These are phyloP conservation scores for Gypsophila paniculata DNA, from an alignment of 179 eudicot species.

Conservation along the genomic window DNA sequence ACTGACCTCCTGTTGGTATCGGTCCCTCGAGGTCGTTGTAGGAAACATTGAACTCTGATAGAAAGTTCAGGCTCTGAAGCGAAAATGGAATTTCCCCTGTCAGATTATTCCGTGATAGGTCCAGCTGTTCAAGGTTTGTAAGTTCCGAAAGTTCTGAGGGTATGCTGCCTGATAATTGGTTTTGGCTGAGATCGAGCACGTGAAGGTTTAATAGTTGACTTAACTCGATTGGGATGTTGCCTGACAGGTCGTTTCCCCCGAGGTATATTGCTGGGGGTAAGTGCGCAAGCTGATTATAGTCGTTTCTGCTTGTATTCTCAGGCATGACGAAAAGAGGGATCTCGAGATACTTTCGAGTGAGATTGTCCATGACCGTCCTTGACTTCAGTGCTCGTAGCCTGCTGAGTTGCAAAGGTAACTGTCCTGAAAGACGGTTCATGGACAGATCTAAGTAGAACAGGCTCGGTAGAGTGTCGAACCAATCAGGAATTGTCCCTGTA, in stretches of 20 bases:
- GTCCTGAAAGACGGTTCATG: constrained; percentile 46
- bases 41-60: constrained; percentile 69
- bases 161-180: constrained; percentile 54
- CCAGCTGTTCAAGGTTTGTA: constrained; percentile 51
- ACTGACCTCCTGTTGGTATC: constrained; percentile 75
- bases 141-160: constrained; percentile 60
- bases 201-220: constrained; percentile 52
- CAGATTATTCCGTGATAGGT: constrained; percentile 53
- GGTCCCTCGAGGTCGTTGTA: constrained; percentile 64
- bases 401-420: constrained; percentile 45
- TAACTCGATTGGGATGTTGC: constrained; percentile 53
- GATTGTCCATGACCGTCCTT: constrained; percentile 25
- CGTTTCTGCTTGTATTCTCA: constrained; percentile 43
- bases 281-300: constrained; percentile 61
- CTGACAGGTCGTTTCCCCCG: constrained; percentile 41
- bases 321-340: constrained; percentile 67
- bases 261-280: constrained; percentile 73
- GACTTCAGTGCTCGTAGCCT: constrained; percentile 41
- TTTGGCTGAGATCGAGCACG: constrained; percentile 53
- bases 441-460: constrained; percentile 74
- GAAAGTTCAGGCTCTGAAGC: constrained; percentile 52
- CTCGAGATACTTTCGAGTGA: constrained; percentile 45
- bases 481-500: constrained; percentile 52
- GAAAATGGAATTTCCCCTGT: constrained; percentile 63
- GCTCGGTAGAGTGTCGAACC: constrained; percentile 48